Percentiles rank a stretch among this genome's conserved stretches.
phyloP scores from a whole-genome alignment of 2,329 filamentous ascomycete genomes.

The Colletotrichum coccodes region DNA sequence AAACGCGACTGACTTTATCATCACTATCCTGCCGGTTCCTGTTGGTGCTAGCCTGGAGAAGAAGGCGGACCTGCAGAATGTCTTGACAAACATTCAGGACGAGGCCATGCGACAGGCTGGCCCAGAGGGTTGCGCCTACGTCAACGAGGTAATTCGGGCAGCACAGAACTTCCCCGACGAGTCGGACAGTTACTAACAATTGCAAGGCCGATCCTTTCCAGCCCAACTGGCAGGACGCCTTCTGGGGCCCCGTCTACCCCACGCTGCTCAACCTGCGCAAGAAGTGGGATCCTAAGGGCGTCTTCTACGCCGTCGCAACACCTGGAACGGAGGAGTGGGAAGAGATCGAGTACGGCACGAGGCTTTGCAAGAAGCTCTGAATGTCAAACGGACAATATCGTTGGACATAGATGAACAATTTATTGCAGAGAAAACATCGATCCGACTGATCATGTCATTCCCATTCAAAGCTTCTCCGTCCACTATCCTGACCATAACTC shows the following conservation, averaged over 20 bases:
- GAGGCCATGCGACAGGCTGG: constrained; percentile 48
- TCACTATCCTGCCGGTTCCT: constrained; percentile 44
- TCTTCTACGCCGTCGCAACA: constrained; percentile 55
- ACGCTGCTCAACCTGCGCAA: constrained; percentile 49
- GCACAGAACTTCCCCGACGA: neutral
- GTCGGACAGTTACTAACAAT: neutral
- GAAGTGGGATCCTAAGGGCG: constrained; percentile 52
- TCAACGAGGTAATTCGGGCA: constrained; percentile 51
- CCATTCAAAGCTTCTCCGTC: too few relatives aligned
- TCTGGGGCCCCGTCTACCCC: constrained; percentile 52
- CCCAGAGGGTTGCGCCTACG: constrained; percentile 52
- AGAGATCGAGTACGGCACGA: constrained; percentile 49
- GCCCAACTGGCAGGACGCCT: constrained; percentile 48
- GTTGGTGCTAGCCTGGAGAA: constrained; percentile 52
- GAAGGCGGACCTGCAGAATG: constrained; percentile 51
- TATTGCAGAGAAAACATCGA: too few relatives aligned
- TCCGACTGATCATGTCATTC: too few relatives aligned
- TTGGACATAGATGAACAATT: too few relatives aligned
- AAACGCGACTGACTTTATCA: constrained; percentile 46
- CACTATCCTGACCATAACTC: neutral
- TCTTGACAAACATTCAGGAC: constrained; percentile 49
- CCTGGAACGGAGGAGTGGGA: constrained; percentile 58
- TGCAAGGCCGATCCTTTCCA: constrained; percentile 44
- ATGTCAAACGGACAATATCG: neutral
- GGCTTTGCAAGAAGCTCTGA: constrained; percentile 47